These are phyloP conservation scores for Thamnidium elegans DNA, from an alignment of 192 early-diverging fungal genomes.

Conservation along the genomic window DNA sequence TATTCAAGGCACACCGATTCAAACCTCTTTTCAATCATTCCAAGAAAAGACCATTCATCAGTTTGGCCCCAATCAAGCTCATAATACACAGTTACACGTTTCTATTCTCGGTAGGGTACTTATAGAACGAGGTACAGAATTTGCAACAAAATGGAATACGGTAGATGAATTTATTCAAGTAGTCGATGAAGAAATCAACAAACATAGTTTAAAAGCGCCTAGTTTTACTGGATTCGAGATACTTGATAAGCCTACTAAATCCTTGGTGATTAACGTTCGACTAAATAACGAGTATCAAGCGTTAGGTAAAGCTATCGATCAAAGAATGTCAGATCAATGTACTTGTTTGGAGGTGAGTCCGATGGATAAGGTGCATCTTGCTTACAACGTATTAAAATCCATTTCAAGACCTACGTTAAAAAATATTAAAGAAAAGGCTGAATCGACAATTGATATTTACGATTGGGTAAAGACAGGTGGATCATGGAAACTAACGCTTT, in stretches of 20 bases:
- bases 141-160: slow-evolving; percentile 23
- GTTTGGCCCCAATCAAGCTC: slow-evolving; percentile 40
- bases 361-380: slow-evolving; percentile 34
- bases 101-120: slow-evolving; percentile 22
- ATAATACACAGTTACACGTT: slow-evolving; percentile 29
- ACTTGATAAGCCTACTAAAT: slow-evolving; percentile 24
- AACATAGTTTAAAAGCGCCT: slow-evolving; percentile 1
- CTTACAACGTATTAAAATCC: slow-evolving; percentile 30
- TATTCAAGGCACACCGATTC: slow-evolving; percentile 6
- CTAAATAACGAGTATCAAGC: slow-evolving; percentile 18
- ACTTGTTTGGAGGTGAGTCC: slow-evolving; percentile 9
- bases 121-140: slow-evolving; percentile 25
- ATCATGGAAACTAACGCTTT: slow-evolving; percentile 26
- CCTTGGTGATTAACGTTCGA: slow-evolving; percentile 24
- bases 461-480: slow-evolving; percentile 20
- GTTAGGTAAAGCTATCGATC: slow-evolving; percentile 22
- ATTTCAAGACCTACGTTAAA: slow-evolving; percentile 3
- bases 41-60: slow-evolving; percentile 26
- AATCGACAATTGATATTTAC: slow-evolving; percentile 21
- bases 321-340: slow-evolving; percentile 11
- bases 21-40: slow-evolving; percentile 25
- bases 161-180: slow-evolving; percentile 25
- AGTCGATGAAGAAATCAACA: slow-evolving; percentile 26
- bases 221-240: slow-evolving; percentile 28
- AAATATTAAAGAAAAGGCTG: slow-evolving; percentile 19